Evolutionary conservation across 192 early-diverging fungal genomes (phyloP), one percentile per base, ranked within the genome.

Genomic region (Coemansia pectinata): DNA sequence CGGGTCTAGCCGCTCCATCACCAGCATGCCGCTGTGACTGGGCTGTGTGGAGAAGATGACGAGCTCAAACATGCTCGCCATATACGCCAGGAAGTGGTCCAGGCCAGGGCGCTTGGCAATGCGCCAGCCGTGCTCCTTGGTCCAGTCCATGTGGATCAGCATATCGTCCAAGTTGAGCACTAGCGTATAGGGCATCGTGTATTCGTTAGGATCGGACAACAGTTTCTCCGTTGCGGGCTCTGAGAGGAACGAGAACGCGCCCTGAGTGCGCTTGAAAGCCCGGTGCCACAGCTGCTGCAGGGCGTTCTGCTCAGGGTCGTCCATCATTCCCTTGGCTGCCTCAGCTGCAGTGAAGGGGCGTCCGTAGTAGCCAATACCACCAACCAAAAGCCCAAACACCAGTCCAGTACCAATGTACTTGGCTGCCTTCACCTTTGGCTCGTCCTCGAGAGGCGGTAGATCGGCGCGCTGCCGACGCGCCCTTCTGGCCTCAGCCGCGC

Each of bases 151-250:
- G 71, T 97, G 92, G 36, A 95, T 87, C 76, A 99, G 81, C 44
- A 95, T 93, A 69, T 99, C 95, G 65, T 95, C 94, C 71, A 99
- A 76, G 71, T 97, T 97, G 65, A 99, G 89, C 62, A 96, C 95
- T 47, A 99, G 86, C 23, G 98, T 99, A 74, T 95, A 93, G 29
- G 91, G 91, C 50, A 91, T 89, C 60, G 88, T 87, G 85, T 95
- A 97, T 62, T 90, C 91, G 27, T 94, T 91, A 15, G 59, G 34
- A 63, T 98, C 95, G 0, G 97, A 97, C 44, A 99, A 86, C 61
- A 99, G 87, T 74, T 96, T 93, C 67, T 96, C 92, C 67, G 88
- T 89, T 40, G 89, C 89, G 15, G 93, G 93, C 47, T 91, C 86
- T 12, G 86, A 77, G n/a, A 84, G 69, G 69, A 82, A 84, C 39